phyloP scores from a whole-genome alignment of 176 grass and related monocot genomes.

The Avena atlantica region DNA sequence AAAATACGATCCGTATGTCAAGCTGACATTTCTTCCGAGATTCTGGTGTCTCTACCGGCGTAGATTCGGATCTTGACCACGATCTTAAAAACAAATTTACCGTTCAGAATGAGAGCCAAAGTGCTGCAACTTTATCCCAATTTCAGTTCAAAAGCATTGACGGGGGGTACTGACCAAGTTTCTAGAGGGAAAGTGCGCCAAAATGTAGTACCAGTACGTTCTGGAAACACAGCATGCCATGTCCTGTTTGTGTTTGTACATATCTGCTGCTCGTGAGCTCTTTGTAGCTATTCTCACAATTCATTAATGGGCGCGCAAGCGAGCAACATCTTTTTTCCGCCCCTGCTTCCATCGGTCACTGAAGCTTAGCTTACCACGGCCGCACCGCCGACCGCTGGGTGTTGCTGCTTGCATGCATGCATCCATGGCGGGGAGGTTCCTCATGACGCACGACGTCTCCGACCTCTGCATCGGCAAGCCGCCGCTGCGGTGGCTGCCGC shows the following conservation, averaged over 20 bases:
- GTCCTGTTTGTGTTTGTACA: neutral
- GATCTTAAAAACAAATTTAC: too few species aligned
- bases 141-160: too few species aligned
- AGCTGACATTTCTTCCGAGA: too few species aligned
- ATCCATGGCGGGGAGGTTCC: conserved; percentile 61
- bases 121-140: neutral
- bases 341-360: neutral
- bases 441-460: conserved; percentile 64
- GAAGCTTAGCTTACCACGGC: neutral
- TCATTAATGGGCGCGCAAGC: too few species aligned
- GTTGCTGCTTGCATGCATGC: neutral
- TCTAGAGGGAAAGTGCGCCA: neutral
- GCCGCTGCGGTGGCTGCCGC: conserved; percentile 60
- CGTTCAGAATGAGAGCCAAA: neutral
- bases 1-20: too few species aligned
- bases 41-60: too few species aligned
- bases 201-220: neutral
- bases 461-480: conserved; percentile 98
- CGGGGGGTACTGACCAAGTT: neutral
- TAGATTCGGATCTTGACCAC: too few species aligned
- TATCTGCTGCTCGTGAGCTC: neutral
- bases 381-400: neutral
- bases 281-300: too few species aligned
- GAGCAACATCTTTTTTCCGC: neutral
- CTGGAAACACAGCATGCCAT: neutral